Conservation (phyloP, 2,329 filamentous ascomycete species). For the Cytospora piceicola region DNA sequence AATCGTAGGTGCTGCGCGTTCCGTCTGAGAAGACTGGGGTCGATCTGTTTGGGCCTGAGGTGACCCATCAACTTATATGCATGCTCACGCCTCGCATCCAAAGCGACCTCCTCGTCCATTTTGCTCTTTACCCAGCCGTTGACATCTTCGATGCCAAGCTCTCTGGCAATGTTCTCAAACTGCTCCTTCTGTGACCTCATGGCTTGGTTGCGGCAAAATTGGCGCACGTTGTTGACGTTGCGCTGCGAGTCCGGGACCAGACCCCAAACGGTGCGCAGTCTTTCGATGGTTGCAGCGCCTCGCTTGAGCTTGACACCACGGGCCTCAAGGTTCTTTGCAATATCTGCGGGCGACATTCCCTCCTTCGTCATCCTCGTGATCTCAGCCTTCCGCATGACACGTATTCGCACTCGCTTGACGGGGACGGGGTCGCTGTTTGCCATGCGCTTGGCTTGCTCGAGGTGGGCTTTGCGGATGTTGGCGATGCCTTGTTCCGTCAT, state of each 20-base stretch:
- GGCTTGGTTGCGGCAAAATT: conserved; percentile 9
- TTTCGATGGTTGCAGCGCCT: conserved; percentile 22
- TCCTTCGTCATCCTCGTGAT: conserved; percentile 27
- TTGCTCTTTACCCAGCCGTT: conserved; percentile 23
- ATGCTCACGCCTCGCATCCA: conserved; percentile 18
- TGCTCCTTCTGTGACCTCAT: conserved; percentile 14
- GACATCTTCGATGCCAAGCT: conserved; percentile 20
- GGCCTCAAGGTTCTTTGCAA: conserved; percentile 22
- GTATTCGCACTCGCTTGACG: conserved; percentile 15
- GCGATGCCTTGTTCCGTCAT: conserved; percentile 27
- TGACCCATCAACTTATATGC: conserved; percentile 23
- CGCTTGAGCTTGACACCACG: conserved; percentile 18
- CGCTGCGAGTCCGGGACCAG: conserved; percentile 10
- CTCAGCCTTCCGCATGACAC: conserved; percentile 26
- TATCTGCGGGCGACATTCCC: conserved; percentile 15
- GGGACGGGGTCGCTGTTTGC: conserved; percentile 20
- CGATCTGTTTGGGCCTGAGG: conserved; percentile 7
- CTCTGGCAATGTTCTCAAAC: conserved; percentile 25
- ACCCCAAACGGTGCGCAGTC: conserved; percentile 23
- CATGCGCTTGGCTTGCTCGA: conserved; percentile 17
- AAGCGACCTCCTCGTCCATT: conserved; percentile 20
- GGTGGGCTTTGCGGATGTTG: conserved; percentile 26
- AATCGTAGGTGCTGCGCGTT: background rate
- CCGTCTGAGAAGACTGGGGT: background rate
- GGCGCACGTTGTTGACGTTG: conserved; percentile 17